phyloP scores from a whole-genome alignment of 805 yeast genomes.

The Hanseniaspora thailandica region DNA sequence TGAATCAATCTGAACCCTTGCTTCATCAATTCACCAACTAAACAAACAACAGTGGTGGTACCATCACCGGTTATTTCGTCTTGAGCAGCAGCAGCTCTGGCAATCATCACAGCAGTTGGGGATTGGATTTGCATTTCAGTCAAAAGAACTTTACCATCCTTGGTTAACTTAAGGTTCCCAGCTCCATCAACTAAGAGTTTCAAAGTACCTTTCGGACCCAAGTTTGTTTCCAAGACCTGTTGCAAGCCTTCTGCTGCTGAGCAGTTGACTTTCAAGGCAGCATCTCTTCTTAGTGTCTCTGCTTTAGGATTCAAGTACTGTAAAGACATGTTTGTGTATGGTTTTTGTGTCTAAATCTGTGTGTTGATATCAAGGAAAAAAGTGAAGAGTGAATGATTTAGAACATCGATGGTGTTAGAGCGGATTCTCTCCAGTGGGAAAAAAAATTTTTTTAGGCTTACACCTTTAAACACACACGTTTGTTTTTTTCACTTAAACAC shows the following conservation, averaged over 20 bases:
- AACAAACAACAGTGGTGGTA: conserved; percentile 85
- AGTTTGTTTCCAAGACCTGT: conserved; percentile 76
- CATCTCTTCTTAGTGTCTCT: conserved; percentile 88
- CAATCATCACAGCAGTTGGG: conserved; percentile 82
- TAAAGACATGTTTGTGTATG: conserved; percentile 36
- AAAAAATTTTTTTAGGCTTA: too few relatives aligned
- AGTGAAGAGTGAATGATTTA: not conserved
- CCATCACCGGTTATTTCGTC: conserved; percentile 99
- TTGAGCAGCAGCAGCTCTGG: conserved; percentile 96
- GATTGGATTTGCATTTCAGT: conserved; percentile 95
- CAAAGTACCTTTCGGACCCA: conserved; percentile 95
- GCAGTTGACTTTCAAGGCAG: conserved; percentile 89
- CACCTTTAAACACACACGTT: too few relatives aligned
- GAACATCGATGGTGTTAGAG: too few relatives aligned
- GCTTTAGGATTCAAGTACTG: conserved; percentile 95
- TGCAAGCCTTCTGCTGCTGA: conserved; percentile 96
- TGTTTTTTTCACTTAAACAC: not conserved
- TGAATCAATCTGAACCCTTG: conserved; percentile 85
- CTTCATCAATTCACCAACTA: conserved; percentile 87
- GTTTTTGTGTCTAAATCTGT: not conserved
- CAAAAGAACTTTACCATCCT: conserved; percentile 88
- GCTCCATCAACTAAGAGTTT: conserved; percentile 96
- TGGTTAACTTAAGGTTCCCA: conserved; percentile 87
- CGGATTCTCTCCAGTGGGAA: too few relatives aligned
- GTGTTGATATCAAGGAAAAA: not conserved